Percentiles rank a stretch among this genome's conserved stretches.
Conservation (phyloP, 176 grass and related monocot genomes). For the Puccinellia tenuiflora region DNA sequence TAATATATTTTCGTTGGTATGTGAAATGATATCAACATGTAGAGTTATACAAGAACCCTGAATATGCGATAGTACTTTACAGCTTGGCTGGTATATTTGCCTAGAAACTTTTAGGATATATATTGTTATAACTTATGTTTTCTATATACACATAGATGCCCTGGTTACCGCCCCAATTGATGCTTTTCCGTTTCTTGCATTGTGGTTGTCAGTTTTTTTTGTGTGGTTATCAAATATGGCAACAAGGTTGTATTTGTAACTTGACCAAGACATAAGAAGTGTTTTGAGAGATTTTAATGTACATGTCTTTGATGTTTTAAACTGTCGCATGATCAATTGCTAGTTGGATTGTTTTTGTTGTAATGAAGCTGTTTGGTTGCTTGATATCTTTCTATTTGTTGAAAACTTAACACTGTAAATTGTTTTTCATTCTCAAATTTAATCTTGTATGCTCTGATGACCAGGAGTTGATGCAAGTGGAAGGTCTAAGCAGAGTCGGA, state of each 20-base stretch:
- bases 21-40: not conserved
- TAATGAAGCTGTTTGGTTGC: not conserved
- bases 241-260: not conserved
- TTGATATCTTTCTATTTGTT: not conserved
- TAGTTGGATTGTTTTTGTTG: not conserved
- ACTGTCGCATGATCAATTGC: not conserved
- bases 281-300: not conserved
- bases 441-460: not conserved
- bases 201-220: not conserved
- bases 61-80: not conserved
- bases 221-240: not conserved
- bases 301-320: not conserved
- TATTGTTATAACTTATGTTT: not conserved
- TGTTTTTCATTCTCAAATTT: not conserved
- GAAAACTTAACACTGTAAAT: not conserved
- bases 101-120: not conserved
- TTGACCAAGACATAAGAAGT: not conserved
- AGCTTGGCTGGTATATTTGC: not conserved
- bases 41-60: not conserved
- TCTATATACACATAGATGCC: not conserved
- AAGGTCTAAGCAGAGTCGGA: slow-evolving; percentile 70
- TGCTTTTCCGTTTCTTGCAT: not conserved
- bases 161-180: not conserved
- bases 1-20: not conserved
- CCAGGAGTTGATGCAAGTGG: slow-evolving; percentile 57